Evolutionary conservation across 2,329 filamentous ascomycete species (phyloP), one percentile per base, ranked within the genome.

Genomic region (Pyricularia grisea): DNA sequence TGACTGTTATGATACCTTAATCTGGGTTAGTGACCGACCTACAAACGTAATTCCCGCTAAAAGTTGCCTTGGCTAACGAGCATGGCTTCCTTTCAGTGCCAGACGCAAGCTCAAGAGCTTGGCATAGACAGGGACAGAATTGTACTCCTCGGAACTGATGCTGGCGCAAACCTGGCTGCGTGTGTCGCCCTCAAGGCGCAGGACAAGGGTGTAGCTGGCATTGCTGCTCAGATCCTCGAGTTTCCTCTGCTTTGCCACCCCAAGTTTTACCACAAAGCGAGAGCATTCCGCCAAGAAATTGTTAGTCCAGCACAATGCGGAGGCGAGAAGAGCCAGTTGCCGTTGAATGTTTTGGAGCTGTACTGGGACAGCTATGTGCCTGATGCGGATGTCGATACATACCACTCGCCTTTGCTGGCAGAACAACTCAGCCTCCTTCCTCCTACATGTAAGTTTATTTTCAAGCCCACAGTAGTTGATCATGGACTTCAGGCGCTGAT

Each of bases 1-100:
- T 68, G 84, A 86, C 73, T 81, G 81, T 67, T 83, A 83, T 68
- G 83, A 85, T 71, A 83, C 81, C 3, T 80, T 80, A 23, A 72
- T 76, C 74, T 81, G 78, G 79, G 71, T 64, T 23, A 4, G 1
- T 6, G 28, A 12, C 23, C 2, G 25, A 61, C 12, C 4, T 12
- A 27, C 58, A 61, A 7, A 55, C 65, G 33, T 2, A 14, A 9
- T 2, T 20, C 65, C 7, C 33, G 14, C 17, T 17, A n/a, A n/a
- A 3, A 7, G 33, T 36, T 23, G 73, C 80, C 0, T 69, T 81
- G 68, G 76, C 76, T 42, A 79, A 79, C 20, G 77, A 61, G 74
- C 78, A 27, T n/a, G 9, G 10, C 23, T 7, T 0, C 20, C 20
- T 20, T n/a, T 2, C 75, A 81, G 71, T 84, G 81, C 72, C 78